Base-by-base conservation (phyloP, 2,329 filamentous ascomycete species). In the Aspergillus jensenii region DNA sequence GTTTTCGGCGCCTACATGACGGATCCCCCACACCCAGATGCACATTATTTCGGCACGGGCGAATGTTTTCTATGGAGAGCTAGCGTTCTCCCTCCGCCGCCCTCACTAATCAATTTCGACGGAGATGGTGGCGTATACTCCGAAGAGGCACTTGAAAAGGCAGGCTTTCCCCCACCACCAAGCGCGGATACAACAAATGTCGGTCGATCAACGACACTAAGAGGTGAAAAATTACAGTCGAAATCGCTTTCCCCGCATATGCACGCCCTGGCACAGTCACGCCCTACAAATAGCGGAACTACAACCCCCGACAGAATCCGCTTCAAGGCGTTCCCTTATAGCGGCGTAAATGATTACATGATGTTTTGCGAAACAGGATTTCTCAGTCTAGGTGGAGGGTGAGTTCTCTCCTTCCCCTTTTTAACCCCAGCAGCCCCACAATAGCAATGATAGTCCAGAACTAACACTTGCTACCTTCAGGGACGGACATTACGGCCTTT, bases 291-390 rank as follows among this genome's bases (percentile, higher is more conserved):
- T 56, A 79, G 75, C 65, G 77, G 81, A 2, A 76, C 83, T 1
- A 83, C 81, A 25, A 86, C 86, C 4, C 84, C 87, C 4, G 90
- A 93, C 61, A 83, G 87, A 25, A 91, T 98, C 65, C 87, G 95
- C 19, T 99, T 99, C 83, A 97, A 96, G 76, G 93, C 93, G 0
- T 99, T 98, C 68, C 93, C 93, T 0, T 98, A 97, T 71, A 96
- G 90, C 56, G 95, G 95, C 5, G 85, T 96, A 41, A 98, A 99
- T 73, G 95, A 98, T 74, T 99, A 96, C 73, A 91, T 93, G 79
- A 95, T 98, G 65, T 90, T 96, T 68, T 98, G 93, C 76, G 92
- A 98, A 76, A 81, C 86, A 3, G 85, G 87, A 23, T 98, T 90
- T 72, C 76, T 99, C 44, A 95, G 90, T 68, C 83, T 98, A 19